Conservation (phyloP, 1,284 basidiomycete species). For the Papiliotrema fonsecae region DNA sequence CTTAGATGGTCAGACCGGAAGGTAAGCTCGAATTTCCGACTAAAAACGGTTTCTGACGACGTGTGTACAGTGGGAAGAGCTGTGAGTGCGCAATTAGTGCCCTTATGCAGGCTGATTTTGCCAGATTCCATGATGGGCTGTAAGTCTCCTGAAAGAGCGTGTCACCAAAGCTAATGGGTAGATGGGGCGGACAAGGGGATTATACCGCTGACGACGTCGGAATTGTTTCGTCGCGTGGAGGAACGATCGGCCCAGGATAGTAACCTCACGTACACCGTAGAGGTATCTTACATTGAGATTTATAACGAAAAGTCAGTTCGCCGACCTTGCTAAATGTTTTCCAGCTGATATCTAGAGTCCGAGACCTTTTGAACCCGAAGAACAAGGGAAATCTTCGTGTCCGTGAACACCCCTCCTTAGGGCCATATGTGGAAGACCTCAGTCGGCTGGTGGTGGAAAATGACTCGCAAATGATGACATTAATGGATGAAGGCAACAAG, state of each 20-base stretch:
- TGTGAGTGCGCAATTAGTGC: slow-evolving; percentile 24
- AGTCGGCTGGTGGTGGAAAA: slow-evolving; percentile 86
- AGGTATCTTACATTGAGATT: slow-evolving; percentile 96
- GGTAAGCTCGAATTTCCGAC: slow-evolving; percentile 19
- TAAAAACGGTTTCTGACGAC: slow-evolving; percentile 4
- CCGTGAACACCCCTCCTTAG: slow-evolving; percentile 87
- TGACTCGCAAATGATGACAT: slow-evolving; percentile 93
- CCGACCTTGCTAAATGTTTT: neutral
- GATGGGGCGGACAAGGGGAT: slow-evolving; percentile 96
- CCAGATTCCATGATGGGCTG: slow-evolving; percentile 91
- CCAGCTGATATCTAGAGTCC: slow-evolving; percentile 50
- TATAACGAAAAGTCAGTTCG: slow-evolving; percentile 79
- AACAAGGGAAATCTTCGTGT: slow-evolving; percentile 92
- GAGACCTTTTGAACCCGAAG: slow-evolving; percentile 94
- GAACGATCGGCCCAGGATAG: slow-evolving; percentile 62
- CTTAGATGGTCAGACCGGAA: slow-evolving; percentile 47
- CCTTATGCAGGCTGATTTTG: neutral
- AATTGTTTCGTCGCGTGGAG: slow-evolving; percentile 80
- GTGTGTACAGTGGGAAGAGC: slow-evolving; percentile 37
- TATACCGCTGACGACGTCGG: slow-evolving; percentile 90
- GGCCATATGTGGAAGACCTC: slow-evolving; percentile 95
- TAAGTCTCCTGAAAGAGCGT: slow-evolving; percentile 51
- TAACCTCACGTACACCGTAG: slow-evolving; percentile 76
- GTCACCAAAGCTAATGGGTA: slow-evolving; percentile 36
- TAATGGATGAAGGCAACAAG: slow-evolving; percentile 99